Percentiles rank a stretch among this genome's conserved stretches.
Evolutionary conservation across 2,329 filamentous ascomycete genomes (phyloP).

Genomic region (Pseudogymnoascus sp.): DNA sequence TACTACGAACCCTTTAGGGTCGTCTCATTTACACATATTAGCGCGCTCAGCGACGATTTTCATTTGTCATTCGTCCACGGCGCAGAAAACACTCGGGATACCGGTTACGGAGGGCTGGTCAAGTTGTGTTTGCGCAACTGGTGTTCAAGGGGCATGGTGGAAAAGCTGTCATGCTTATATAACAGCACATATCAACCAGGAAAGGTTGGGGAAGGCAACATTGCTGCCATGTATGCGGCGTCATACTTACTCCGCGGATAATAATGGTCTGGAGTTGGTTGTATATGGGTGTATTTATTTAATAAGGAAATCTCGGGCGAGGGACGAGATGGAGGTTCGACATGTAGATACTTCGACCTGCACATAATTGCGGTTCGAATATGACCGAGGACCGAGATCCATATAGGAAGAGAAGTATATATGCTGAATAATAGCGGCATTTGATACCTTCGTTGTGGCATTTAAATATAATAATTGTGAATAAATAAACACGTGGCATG

Average conservation of each 20-base stretch:
- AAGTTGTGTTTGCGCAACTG: background rate
- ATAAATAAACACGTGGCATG: background rate
- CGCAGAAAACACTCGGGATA: conserved; percentile 2
- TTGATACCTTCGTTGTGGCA: background rate
- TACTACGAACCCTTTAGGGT: background rate
- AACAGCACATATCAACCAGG: background rate
- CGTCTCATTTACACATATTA: conserved; percentile 4
- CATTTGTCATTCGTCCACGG: conserved; percentile 3
- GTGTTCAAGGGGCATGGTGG: background rate
- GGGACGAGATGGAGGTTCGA: background rate
- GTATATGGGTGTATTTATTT: background rate
- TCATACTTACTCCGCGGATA: background rate
- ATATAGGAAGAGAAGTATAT: background rate
- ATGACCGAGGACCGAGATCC: background rate
- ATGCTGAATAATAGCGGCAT: conserved; percentile 1
- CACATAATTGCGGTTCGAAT: background rate
- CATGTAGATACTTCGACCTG: background rate
- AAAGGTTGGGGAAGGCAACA: background rate
- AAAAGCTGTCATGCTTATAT: background rate
- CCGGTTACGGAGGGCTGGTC: background rate
- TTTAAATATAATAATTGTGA: background rate
- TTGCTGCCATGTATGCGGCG: conserved; percentile 2
- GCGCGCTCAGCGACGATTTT: background rate
- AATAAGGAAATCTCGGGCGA: background rate
- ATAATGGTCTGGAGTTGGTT: background rate